Evolutionary conservation across 768 basidiomycete species (phyloP).

Genomic region (Podaxis sp.): DNA sequence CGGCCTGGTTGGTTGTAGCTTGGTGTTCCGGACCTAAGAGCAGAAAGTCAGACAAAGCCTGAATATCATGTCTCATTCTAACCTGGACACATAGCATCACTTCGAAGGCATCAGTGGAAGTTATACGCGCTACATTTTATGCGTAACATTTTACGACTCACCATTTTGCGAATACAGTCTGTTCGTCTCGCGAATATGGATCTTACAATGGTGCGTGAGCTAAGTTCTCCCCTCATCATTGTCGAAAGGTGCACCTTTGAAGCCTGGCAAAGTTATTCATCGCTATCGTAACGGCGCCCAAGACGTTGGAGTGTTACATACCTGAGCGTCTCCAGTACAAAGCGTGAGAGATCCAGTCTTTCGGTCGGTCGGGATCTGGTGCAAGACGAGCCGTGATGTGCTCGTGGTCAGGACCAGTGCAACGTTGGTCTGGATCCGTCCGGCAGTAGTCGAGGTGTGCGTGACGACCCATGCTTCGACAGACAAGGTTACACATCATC

Average conservation of each 20-base stretch:
- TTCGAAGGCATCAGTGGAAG: constrained; percentile 18
- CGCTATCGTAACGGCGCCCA: neutral
- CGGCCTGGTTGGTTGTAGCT: constrained; percentile 32
- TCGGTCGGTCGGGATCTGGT: constrained; percentile 46
- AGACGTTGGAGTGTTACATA: constrained; percentile 23
- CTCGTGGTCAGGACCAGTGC: constrained; percentile 43
- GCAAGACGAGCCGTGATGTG: constrained; percentile 44
- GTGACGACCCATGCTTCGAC: constrained; percentile 55
- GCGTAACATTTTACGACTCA: constrained; percentile 26
- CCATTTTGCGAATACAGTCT: constrained; percentile 54
- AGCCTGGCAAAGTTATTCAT: constrained; percentile 35
- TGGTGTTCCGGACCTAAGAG: constrained; percentile 50
- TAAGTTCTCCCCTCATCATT: too few species aligned
- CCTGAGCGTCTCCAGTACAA: constrained; percentile 62
- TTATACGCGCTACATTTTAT: neutral
- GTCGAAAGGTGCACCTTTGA: constrained; percentile 41
- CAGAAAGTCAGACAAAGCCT: neutral
- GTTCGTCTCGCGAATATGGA: constrained; percentile 59
- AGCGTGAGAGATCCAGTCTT: constrained; percentile 55
- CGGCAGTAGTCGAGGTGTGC: constrained; percentile 59
- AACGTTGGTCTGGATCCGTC: constrained; percentile 32
- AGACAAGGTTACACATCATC: constrained; percentile 62
- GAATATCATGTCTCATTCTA: neutral
- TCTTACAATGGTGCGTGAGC: constrained; percentile 48
- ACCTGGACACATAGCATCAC: constrained; percentile 56